Evolutionary conservation across 345 rosid genomes (phyloP).

Genomic region (Sonneratia alba): DNA sequence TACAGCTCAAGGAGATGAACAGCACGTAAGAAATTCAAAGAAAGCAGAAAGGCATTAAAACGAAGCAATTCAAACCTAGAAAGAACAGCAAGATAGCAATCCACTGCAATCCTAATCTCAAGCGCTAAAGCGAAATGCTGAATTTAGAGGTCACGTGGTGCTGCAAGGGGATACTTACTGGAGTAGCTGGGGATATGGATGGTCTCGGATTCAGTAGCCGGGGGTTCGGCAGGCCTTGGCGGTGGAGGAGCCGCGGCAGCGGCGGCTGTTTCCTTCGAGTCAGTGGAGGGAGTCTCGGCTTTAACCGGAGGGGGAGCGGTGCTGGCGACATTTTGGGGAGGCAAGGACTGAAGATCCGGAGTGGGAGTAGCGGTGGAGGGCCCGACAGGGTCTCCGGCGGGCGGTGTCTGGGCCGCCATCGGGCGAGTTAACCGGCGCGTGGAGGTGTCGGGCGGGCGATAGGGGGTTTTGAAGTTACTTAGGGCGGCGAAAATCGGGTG

Average conservation of each 20-base stretch:
- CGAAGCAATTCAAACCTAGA: not conserved
- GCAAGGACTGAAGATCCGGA: constrained; percentile 13
- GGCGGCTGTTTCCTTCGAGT: constrained; percentile 9
- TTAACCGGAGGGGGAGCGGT: constrained; percentile 14
- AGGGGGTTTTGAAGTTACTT: not conserved
- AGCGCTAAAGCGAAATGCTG: not conserved
- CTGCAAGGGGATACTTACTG: constrained; percentile 34
- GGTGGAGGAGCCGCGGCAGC: constrained; percentile 12
- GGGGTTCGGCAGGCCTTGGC: constrained; percentile 13
- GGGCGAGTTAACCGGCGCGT: not conserved
- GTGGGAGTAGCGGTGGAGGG: constrained; percentile 5
- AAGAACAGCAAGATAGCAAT: not conserved
- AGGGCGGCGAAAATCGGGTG: constrained; percentile 3
- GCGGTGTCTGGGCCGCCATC: constrained; percentile 32
- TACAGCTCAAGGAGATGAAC: not conserved
- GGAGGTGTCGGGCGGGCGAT: not conserved
- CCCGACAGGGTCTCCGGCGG: constrained; percentile 15
- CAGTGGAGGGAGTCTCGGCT: constrained; percentile 14
- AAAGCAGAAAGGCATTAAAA: not conserved
- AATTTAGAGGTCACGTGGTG: not conserved
- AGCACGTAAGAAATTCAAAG: not conserved
- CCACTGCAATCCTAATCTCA: not conserved
- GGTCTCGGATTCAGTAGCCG: constrained; percentile 33
- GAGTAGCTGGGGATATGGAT: constrained; percentile 72
- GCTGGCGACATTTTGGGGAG: constrained; percentile 9